Conservation (phyloP, 2,329 filamentous ascomycete genomes). For the Pseudophaeomoniella oleicola region DNA sequence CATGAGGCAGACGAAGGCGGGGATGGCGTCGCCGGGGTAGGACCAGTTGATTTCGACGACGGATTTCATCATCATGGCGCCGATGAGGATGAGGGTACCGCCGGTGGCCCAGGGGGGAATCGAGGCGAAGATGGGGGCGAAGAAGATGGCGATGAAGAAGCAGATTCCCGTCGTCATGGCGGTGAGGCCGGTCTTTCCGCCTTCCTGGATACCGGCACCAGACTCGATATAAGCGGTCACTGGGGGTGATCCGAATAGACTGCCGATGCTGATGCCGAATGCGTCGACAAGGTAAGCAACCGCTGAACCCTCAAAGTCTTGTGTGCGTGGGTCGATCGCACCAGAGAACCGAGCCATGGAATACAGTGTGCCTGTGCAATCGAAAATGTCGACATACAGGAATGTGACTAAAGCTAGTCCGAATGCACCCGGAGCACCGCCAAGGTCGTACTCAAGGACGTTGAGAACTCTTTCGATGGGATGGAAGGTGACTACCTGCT, state of each 20-base stretch:
- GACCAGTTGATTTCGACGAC: slow-evolving; percentile 79
- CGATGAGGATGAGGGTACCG: slow-evolving; percentile 74
- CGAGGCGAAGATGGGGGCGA: slow-evolving; percentile 78
- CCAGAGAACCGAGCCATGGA: slow-evolving; percentile 78
- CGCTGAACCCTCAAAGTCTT: slow-evolving; percentile 77
- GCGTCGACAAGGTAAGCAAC: slow-evolving; percentile 76
- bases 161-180: slow-evolving; percentile 64
- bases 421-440: slow-evolving; percentile 57
- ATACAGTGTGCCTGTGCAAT: slow-evolving; percentile 75
- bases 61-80: slow-evolving; percentile 57
- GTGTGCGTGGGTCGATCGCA: slow-evolving; percentile 64
- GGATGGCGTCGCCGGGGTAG: slow-evolving; percentile 70
- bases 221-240: slow-evolving; percentile 81
- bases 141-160: slow-evolving; percentile 80
- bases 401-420: slow-evolving; percentile 76
- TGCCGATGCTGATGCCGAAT: slow-evolving; percentile 63
- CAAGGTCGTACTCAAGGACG: slow-evolving; percentile 61
- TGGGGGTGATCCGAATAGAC: slow-evolving; percentile 62
- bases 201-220: slow-evolving; percentile 80
- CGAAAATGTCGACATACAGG: slow-evolving; percentile 79
- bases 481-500: slow-evolving; percentile 73
- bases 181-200: slow-evolving; percentile 72
- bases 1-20: slow-evolving; percentile 69
- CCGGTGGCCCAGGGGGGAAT: slow-evolving; percentile 84
- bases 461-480: slow-evolving; percentile 54